These are phyloP conservation scores for Mucor indicus DNA, from an alignment of 371 early-diverging fungal genomes.

Conservation along the genomic window DNA sequence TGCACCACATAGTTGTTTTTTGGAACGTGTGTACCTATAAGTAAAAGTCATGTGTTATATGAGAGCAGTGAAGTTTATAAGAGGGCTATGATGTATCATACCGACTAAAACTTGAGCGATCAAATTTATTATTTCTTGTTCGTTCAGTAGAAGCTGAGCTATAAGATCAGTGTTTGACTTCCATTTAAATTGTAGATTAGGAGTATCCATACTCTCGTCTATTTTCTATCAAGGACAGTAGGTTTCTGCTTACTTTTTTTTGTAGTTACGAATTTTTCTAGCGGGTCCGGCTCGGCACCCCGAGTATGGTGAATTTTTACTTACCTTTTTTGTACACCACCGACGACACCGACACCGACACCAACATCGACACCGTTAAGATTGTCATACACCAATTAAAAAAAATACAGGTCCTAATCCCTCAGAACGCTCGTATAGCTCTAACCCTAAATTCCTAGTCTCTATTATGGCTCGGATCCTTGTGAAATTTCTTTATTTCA, in stretches of 20 bases:
- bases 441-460: background rate
- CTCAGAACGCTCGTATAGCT: background rate
- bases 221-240: conserved; percentile 2
- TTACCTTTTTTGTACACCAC: background rate
- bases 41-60: background rate
- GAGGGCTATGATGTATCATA: conserved; percentile 1
- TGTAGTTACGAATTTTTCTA: conserved; percentile 1
- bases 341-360: background rate
- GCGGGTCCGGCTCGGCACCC: conserved; percentile 1
- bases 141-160: background rate
- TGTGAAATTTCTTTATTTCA: background rate
- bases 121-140: background rate
- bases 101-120: background rate
- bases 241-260: conserved; percentile 1
- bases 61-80: background rate
- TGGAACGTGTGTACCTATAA: conserved; percentile 11
- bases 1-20: conserved; percentile 13
- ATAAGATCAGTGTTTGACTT: conserved; percentile 7
- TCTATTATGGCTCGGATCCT: background rate
- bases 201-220: conserved; percentile 6
- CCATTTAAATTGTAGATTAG: conserved; percentile 7
- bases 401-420: background rate
- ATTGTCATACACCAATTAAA: background rate
- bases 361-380: background rate
- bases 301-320: background rate